Percentiles rank a stretch among this genome's conserved stretches.
Evolutionary conservation across 495 filamentous ascomycete species (phyloP).

Genomic region (Emericellopsis terricola): DNA sequence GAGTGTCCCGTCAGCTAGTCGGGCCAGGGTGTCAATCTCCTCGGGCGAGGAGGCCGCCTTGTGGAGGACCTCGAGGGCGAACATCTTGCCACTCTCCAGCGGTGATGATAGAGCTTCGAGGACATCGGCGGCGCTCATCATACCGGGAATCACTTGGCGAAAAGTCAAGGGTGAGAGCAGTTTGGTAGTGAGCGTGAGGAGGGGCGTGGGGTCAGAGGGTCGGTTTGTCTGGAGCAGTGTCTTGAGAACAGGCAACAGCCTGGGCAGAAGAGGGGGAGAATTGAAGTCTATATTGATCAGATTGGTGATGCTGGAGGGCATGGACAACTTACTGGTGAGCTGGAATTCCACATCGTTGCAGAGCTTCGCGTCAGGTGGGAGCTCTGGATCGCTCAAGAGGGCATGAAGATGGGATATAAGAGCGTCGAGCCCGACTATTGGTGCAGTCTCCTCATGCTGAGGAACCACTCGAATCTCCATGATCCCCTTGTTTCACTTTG

Average conservation of each 20-base stretch:
- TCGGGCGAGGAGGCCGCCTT: slow-evolving; percentile 44
- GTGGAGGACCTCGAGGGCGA: slow-evolving; percentile 50
- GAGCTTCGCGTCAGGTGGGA: slow-evolving; percentile 22
- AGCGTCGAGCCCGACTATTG: too few species aligned
- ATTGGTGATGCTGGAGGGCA: neutral
- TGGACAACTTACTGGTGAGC: slow-evolving; percentile 24
- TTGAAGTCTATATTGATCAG: slow-evolving; percentile 16
- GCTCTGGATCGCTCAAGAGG: slow-evolving; percentile 18
- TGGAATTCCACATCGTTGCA: slow-evolving; percentile 37
- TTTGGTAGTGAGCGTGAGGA: slow-evolving; percentile 31
- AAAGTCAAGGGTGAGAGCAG: slow-evolving; percentile 36
- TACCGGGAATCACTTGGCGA: slow-evolving; percentile 28
- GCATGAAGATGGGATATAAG: too few species aligned
- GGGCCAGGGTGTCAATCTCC: slow-evolving; percentile 52
- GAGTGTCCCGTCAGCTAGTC: slow-evolving; percentile 38
- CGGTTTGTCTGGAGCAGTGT: slow-evolving; percentile 25
- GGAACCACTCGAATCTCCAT: too few species aligned
- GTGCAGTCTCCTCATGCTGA: too few species aligned
- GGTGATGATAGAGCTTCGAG: slow-evolving; percentile 38
- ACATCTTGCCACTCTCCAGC: slow-evolving; percentile 45
- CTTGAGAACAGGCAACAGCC: slow-evolving; percentile 1
- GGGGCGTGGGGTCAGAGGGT: slow-evolving; percentile 30
- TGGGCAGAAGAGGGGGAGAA: slow-evolving; percentile 25
- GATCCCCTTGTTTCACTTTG: too few species aligned
- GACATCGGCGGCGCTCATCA: too few species aligned